phyloP scores from a whole-genome alignment of 2,329 filamentous ascomycete genomes.

The Colletotrichum simmondsii region DNA sequence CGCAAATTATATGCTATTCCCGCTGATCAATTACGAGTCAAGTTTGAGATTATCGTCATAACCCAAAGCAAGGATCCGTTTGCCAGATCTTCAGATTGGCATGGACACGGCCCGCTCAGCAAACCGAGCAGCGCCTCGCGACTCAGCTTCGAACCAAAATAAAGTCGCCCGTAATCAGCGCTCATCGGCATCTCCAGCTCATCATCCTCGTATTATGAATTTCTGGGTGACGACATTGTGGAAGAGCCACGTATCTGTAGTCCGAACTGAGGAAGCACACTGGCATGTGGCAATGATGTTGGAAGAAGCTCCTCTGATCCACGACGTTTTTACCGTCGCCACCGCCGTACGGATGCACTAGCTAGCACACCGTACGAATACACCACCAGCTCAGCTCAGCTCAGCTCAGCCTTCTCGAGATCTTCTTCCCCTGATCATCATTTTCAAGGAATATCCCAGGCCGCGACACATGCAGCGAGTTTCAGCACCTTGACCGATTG shows the following conservation, averaged over 20 bases:
- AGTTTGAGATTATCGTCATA: conserved; percentile 24
- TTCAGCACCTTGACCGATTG: conserved; percentile 23
- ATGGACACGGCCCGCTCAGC: conserved; percentile 3
- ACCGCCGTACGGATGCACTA: background rate
- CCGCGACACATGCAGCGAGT: conserved; percentile 10
- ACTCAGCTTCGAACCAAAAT: conserved; percentile 1
- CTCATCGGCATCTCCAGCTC: background rate
- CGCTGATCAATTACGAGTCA: conserved; percentile 15
- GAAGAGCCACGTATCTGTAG: background rate
- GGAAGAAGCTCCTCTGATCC: background rate
- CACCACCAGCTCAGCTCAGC: background rate
- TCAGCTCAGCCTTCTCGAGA: conserved; percentile 6
- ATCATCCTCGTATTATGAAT: background rate
- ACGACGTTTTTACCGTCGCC: background rate
- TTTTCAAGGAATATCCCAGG: conserved; percentile 14
- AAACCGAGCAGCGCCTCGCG: conserved; percentile 6
- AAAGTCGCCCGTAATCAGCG: background rate
- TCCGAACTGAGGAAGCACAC: too few species aligned
- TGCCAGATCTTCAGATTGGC: conserved; percentile 13
- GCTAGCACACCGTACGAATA: too few species aligned
- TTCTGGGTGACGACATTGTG: background rate
- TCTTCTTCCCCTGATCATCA: conserved; percentile 13
- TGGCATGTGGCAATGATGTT: background rate
- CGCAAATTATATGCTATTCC: background rate
- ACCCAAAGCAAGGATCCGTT: background rate